Conservation (phyloP, 768 basidiomycete species). For the Rubroboletus satanas region DNA sequence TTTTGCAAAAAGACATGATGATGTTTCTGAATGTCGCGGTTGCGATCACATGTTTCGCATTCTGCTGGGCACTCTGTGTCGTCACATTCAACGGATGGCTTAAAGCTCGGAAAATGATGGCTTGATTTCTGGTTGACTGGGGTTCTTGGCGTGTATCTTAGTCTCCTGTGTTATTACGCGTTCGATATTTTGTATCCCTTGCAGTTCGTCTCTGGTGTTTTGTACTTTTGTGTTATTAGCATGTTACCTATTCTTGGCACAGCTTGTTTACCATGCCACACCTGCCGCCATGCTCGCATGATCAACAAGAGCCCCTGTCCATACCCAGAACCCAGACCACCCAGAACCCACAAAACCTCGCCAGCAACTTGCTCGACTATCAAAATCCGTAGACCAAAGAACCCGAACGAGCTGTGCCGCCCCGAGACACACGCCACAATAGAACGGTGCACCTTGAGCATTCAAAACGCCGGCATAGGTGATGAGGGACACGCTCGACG, state of each 20-base stretch:
- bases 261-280: neutral
- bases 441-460: conserved; percentile 73
- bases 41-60: conserved; percentile 80
- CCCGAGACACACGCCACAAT: conserved; percentile 69
- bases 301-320: conserved; percentile 75
- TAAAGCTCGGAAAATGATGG: conserved; percentile 40
- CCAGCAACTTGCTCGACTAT: conserved; percentile 81
- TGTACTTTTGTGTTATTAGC: conserved; percentile 1
- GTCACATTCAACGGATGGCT: conserved; percentile 84
- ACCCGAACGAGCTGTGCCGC: conserved; percentile 76
- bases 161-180: neutral
- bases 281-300: conserved; percentile 38
- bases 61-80: conserved; percentile 76
- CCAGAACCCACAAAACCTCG: conserved; percentile 84
- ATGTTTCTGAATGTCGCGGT: conserved; percentile 86
- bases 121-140: neutral
- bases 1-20: conserved; percentile 60
- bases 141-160: neutral
- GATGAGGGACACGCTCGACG: conserved; percentile 68
- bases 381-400: conserved; percentile 69
- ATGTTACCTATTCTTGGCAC: neutral
- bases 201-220: neutral
- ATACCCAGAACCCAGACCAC: conserved; percentile 84
- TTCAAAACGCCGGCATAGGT: conserved; percentile 80
- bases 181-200: neutral